Evolutionary conservation across 768 basidiomycete species (phyloP).

Genomic region (Serpula lacrymans): DNA sequence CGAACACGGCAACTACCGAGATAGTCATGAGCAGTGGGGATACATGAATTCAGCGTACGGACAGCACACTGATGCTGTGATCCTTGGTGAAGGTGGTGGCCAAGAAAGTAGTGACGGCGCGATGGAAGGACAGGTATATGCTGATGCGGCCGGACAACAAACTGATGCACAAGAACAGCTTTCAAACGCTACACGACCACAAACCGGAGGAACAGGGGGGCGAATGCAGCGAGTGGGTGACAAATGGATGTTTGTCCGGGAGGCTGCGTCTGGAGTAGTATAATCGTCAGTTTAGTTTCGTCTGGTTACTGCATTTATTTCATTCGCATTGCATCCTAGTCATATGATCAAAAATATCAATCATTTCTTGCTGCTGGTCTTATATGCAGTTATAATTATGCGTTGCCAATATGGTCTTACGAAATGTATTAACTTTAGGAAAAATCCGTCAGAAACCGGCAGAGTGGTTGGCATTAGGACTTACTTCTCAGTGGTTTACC

Average conservation of each 20-base stretch:
- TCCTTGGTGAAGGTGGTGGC: conserved; percentile 48
- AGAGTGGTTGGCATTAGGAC: too few species aligned
- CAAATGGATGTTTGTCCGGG: conserved; percentile 68
- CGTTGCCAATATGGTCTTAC: too few species aligned
- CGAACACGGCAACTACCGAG: conserved; percentile 47
- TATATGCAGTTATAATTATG: too few species aligned
- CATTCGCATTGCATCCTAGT: too few species aligned
- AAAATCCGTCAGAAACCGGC: too few species aligned
- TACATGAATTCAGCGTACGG: conserved; percentile 28
- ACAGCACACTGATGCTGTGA: conserved; percentile 53
- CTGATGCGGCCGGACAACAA: conserved; percentile 4
- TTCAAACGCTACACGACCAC: not conserved
- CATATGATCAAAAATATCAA: too few species aligned
- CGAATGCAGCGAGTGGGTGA: conserved; percentile 71
- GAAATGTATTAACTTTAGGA: too few species aligned
- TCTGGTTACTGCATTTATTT: too few species aligned
- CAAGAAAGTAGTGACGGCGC: conserved; percentile 6
- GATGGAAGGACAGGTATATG: conserved; percentile 5
- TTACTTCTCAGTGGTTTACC: too few species aligned
- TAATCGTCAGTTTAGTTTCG: too few species aligned
- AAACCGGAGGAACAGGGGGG: conserved; percentile 35
- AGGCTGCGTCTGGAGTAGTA: conserved; percentile 23
- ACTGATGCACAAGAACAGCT: not conserved
- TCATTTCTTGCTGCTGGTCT: too few species aligned
- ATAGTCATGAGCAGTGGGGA: conserved; percentile 34